phyloP scores from a whole-genome alignment of 768 basidiomycete species.

The Cubamyces sp. region DNA sequence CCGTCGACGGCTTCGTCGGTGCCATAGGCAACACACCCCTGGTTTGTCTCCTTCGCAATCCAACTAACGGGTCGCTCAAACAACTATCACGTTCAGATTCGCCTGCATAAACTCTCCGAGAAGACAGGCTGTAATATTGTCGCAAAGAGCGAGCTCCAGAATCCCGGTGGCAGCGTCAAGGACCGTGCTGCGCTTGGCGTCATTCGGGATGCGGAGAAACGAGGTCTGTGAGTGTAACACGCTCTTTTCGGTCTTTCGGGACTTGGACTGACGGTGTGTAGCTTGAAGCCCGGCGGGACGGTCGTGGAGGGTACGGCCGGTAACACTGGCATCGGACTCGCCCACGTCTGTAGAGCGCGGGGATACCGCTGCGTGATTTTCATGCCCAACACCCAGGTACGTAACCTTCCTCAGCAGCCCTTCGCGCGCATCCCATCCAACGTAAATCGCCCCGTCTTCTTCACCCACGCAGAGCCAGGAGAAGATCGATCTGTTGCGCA shows the following conservation, averaged over 20 bases:
- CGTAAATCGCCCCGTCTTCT: neutral
- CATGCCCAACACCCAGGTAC: constrained; percentile 93
- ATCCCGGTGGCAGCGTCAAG: constrained; percentile 97
- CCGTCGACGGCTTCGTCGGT: constrained; percentile 80
- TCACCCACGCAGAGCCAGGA: constrained; percentile 76
- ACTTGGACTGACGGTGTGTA: constrained; percentile 31
- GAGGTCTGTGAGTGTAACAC: constrained; percentile 63
- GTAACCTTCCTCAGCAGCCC: constrained; percentile 2
- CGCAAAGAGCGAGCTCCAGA: constrained; percentile 98
- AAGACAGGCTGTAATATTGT: constrained; percentile 82
- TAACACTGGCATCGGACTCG: constrained; percentile 96
- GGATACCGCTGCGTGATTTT: constrained; percentile 99
- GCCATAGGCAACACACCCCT: constrained; percentile 94
- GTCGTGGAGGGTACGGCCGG: constrained; percentile 98
- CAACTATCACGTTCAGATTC: constrained; percentile 58
- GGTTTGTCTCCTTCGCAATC: constrained; percentile 43
- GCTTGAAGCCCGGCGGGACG: constrained; percentile 91
- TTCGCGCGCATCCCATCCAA: neutral
- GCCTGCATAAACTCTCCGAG: constrained; percentile 79
- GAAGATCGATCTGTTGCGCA: constrained; percentile 95
- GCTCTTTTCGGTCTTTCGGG: neutral
- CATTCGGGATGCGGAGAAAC: constrained; percentile 82
- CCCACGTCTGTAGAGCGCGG: constrained; percentile 88
- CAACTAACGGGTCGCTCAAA: neutral
- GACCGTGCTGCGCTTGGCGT: constrained; percentile 95